These are phyloP conservation scores for Echria macrotheca DNA, from an alignment of 495 filamentous ascomycete species.

Conservation along the genomic window DNA sequence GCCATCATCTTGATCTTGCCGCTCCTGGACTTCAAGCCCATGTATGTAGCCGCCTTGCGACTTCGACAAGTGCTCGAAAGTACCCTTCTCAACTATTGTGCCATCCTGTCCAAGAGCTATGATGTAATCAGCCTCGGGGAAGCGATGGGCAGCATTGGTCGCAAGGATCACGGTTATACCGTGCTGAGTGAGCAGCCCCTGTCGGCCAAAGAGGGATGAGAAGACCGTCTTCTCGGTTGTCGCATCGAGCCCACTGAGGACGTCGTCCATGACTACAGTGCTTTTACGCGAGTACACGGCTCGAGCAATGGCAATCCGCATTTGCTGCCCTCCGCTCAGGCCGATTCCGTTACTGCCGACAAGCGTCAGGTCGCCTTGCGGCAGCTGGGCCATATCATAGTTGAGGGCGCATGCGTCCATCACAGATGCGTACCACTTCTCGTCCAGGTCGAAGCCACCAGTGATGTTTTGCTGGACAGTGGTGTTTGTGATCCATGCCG, in stretches of 20 bases:
- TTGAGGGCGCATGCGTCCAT: conserved; percentile 50
- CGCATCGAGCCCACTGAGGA: conserved; percentile 33
- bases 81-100: too few relatives aligned
- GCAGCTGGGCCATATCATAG: conserved; percentile 43
- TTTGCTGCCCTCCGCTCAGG: conserved; percentile 22
- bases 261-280: conserved; percentile 35
- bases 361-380: conserved; percentile 38
- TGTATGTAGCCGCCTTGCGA: too few relatives aligned
- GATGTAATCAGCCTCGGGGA: too few relatives aligned
- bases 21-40: too few relatives aligned
- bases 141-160: background rate
- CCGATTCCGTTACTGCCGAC: conserved; percentile 2
- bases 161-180: conserved; percentile 6
- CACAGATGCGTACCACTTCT: conserved; percentile 48
- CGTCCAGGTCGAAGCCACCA: conserved; percentile 21
- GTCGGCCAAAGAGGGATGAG: background rate
- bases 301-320: conserved; percentile 22
- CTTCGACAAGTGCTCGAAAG: too few relatives aligned
- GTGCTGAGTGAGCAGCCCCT: background rate
- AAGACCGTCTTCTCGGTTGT: conserved; percentile 12
- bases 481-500: conserved; percentile 50
- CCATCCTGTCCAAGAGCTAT: too few relatives aligned
- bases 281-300: conserved; percentile 29
- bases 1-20: too few relatives aligned
- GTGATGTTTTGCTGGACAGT: conserved; percentile 54